Evolutionary conservation across 495 filamentous ascomycete genomes (phyloP).

Genomic region (Sordaria brevicollis): DNA sequence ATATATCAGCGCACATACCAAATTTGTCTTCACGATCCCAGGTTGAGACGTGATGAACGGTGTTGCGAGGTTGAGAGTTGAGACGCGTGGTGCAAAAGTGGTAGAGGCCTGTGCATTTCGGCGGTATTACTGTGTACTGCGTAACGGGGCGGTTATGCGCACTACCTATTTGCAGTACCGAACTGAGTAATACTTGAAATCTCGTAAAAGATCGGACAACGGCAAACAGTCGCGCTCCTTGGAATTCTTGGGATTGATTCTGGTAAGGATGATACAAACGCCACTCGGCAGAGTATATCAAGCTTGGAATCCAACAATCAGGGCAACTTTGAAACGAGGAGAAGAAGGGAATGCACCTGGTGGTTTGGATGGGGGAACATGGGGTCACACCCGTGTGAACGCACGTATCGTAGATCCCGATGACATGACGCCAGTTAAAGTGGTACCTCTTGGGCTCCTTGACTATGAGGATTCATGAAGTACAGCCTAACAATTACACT

Average conservation of each 20-base stretch:
- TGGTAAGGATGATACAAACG: neutral
- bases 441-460: no score
- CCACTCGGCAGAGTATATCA: neutral
- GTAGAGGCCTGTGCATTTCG: neutral
- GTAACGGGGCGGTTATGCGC: neutral
- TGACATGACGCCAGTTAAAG: slow-evolving; percentile 8
- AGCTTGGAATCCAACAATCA: neutral
- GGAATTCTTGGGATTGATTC: neutral
- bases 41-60: neutral
- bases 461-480: neutral
- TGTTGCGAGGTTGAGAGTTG: neutral
- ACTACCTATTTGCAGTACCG: neutral
- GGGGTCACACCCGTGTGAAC: neutral
- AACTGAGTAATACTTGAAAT: neutral
- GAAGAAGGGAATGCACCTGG: neutral
- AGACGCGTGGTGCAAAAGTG: neutral
- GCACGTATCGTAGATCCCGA: neutral
- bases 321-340: neutral
- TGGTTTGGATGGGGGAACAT: neutral
- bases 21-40: neutral
- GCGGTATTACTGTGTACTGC: neutral
- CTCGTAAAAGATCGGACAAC: neutral
- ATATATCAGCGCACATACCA: neutral
- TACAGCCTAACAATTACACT: slow-evolving; percentile 4
- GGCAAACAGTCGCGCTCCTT: neutral